Percentiles rank a stretch among this genome's conserved stretches.
These are phyloP conservation scores for Clavariopsis aquatica DNA, from an alignment of 495 filamentous ascomycete species.

Conservation along the genomic window DNA sequence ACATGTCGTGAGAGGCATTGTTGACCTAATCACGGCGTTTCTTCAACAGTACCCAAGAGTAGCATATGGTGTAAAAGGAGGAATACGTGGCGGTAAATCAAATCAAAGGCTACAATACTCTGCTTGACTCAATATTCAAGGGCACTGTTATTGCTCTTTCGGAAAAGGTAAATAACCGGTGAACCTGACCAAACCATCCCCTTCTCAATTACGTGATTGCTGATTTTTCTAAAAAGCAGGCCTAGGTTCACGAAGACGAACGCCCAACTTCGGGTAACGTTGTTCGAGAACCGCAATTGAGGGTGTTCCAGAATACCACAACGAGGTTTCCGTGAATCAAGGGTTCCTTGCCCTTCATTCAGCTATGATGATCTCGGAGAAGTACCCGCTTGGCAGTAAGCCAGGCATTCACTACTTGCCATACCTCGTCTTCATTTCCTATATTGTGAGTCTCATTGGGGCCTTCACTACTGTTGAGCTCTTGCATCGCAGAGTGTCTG, in stretches of 20 bases:
- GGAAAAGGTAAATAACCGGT: no score
- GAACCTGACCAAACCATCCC: no score
- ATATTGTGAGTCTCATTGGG: slow-evolving; percentile 74
- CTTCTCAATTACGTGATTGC: neutral
- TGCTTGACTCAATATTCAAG: no score
- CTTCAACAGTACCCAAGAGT: neutral
- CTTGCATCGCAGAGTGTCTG: slow-evolving; percentile 62
- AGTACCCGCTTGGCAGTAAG: slow-evolving; percentile 17
- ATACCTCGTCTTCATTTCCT: slow-evolving; percentile 71
- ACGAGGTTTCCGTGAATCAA: neutral
- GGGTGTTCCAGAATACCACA: neutral
- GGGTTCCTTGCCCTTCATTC: neutral
- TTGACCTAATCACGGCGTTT: neutral
- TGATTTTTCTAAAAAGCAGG: neutral
- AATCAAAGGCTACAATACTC: neutral
- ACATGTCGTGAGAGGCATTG: neutral
- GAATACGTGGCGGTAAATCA: neutral
- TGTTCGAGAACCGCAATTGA: neutral
- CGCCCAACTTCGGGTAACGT: neutral
- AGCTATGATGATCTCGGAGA: slow-evolving; percentile 2
- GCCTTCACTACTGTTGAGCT: slow-evolving; percentile 78
- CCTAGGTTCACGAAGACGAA: neutral
- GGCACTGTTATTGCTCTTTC: no score
- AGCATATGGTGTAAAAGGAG: neutral
- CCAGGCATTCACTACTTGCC: slow-evolving; percentile 54